phyloP scores from a whole-genome alignment of 805 yeast species.

The Suhomyces sp. region DNA sequence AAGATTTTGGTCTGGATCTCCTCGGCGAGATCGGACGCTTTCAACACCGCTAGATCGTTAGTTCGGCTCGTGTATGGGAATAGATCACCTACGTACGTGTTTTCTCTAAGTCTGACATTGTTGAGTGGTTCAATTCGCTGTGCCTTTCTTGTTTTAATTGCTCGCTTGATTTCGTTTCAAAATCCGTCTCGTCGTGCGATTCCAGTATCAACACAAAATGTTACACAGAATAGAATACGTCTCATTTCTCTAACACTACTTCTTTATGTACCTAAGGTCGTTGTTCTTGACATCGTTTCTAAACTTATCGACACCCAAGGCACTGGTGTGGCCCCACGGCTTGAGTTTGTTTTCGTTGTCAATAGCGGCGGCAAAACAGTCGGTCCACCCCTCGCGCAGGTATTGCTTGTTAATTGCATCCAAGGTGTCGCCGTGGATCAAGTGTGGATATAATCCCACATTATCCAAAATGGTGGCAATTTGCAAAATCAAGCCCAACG shows the following conservation, averaged over 20 bases:
- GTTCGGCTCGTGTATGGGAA: background rate
- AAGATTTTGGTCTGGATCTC: slow-evolving; percentile 52
- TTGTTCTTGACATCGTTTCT: slow-evolving; percentile 26
- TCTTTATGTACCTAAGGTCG: slow-evolving; percentile 19
- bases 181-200: background rate
- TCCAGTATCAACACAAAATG: slow-evolving; percentile 1
- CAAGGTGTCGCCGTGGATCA: slow-evolving; percentile 26
- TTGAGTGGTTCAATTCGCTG: background rate
- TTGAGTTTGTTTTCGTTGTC: slow-evolving; percentile 27
- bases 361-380: slow-evolving; percentile 30
- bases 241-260: background rate
- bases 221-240: background rate
- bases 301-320: slow-evolving; percentile 28
- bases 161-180: background rate
- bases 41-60: slow-evolving; percentile 30
- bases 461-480: slow-evolving; percentile 33
- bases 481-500: slow-evolving; percentile 31
- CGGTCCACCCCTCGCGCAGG: slow-evolving; percentile 27
- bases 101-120: slow-evolving; percentile 3
- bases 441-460: slow-evolving; percentile 26
- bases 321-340: slow-evolving; percentile 38
- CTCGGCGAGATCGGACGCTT: slow-evolving; percentile 46
- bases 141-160: background rate
- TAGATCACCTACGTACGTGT: background rate
- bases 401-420: slow-evolving; percentile 22